A percentile compares a stretch with the other conserved stretches of the same genome.
Evolutionary conservation across 75 land plant genomes (phyloP).

Genomic region (Larix kaempferi): DNA sequence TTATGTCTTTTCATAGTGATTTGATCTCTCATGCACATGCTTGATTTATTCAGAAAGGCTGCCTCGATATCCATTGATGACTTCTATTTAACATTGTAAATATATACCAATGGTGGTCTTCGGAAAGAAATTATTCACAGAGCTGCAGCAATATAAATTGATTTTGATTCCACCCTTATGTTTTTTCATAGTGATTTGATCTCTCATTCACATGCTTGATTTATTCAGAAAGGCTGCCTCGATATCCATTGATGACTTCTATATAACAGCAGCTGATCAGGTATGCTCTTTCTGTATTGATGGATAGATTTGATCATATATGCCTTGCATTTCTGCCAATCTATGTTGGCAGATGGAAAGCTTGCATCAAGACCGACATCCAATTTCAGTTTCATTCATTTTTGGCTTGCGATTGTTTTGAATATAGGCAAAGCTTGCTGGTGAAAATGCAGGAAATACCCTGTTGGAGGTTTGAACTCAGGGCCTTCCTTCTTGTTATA

Average conservation of each 20-base stretch:
- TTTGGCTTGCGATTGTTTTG: conserved; percentile 13
- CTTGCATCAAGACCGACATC: neutral
- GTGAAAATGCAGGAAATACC: conserved; percentile 63
- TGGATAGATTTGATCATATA: conserved; percentile 3
- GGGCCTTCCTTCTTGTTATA: neutral
- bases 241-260: conserved; percentile 95
- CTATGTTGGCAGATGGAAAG: neutral
- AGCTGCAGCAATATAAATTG: neutral
- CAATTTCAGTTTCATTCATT: neutral
- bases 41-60: conserved; percentile 41
- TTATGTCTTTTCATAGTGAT: neutral
- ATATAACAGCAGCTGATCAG: conserved; percentile 92
- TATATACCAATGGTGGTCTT: no score
- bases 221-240: conserved; percentile 65
- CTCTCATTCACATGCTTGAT: neutral
- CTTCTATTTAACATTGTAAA: conserved; percentile 58
- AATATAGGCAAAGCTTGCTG: conserved; percentile 68
- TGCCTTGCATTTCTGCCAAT: neutral
- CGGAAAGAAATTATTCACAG: no score
- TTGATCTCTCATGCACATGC: neutral
- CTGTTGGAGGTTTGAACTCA: conserved; percentile 67
- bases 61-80: conserved; percentile 94
- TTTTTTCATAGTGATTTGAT: neutral
- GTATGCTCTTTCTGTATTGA: conserved; percentile 21
- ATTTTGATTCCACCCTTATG: neutral